phyloP scores from a whole-genome alignment of 2,329 filamentous ascomycete species.

The Hypocrella siamensis region DNA sequence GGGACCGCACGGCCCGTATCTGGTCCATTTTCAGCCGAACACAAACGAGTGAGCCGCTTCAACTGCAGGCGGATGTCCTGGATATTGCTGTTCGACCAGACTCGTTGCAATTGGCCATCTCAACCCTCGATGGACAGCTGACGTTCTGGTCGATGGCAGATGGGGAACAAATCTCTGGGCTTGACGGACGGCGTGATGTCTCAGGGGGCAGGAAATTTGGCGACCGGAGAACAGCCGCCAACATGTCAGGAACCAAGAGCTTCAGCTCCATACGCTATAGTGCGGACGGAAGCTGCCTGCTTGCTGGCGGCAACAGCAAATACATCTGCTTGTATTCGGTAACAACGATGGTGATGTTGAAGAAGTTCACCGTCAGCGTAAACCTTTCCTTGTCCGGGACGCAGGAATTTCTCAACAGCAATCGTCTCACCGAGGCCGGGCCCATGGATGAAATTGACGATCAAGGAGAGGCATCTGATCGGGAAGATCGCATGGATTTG shows the following conservation, averaged over 20 bases:
- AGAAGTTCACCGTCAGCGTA: conserved; percentile 89
- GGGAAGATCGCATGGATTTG: conserved; percentile 67
- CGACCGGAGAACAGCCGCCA: conserved; percentile 82
- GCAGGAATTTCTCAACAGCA: conserved; percentile 93
- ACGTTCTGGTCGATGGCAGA: conserved; percentile 91
- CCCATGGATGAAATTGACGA: conserved; percentile 74
- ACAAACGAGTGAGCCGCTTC: conserved; percentile 86
- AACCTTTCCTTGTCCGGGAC: conserved; percentile 94
- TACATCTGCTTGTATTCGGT: conserved; percentile 98
- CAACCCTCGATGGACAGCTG: conserved; percentile 82
- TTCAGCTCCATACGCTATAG: conserved; percentile 85
- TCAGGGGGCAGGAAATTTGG: conserved; percentile 81
- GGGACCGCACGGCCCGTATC: conserved; percentile 89
- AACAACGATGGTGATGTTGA: conserved; percentile 74
- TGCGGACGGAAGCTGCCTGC: conserved; percentile 75
- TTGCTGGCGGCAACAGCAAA: conserved; percentile 93
- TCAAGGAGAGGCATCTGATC: conserved; percentile 74
- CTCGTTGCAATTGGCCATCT: conserved; percentile 78
- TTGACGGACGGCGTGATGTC: conserved; percentile 83
- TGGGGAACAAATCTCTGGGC: conserved; percentile 67
- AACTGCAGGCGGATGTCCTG: conserved; percentile 81
- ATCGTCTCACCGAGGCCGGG: conserved; percentile 78
- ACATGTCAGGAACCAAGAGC: conserved; percentile 75
- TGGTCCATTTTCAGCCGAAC: conserved; percentile 93
- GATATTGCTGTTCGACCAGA: conserved; percentile 80